Conservation (phyloP, 768 basidiomycete genomes). For the Kwoniella sp. region DNA sequence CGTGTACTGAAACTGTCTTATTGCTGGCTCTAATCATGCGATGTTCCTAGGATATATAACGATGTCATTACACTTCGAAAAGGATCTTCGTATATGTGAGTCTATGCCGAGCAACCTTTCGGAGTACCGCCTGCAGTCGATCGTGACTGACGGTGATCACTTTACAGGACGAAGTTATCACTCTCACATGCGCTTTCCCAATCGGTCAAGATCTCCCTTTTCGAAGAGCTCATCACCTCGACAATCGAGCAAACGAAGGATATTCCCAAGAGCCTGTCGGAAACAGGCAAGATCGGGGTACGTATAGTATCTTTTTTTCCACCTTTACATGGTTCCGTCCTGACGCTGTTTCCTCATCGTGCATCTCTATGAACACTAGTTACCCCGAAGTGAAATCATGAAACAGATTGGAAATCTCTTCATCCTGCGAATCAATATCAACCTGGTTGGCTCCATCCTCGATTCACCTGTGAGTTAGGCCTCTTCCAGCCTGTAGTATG, state of each 20-base stretch:
- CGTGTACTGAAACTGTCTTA: background rate
- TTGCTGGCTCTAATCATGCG: background rate
- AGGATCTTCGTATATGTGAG: slow-evolving; percentile 93
- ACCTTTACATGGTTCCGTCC: too few species aligned
- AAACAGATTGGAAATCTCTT: slow-evolving; percentile 94
- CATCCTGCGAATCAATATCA: slow-evolving; percentile 88
- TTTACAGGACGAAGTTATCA: slow-evolving; percentile 85
- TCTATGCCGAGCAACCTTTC: slow-evolving; percentile 7
- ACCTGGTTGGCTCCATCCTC: slow-evolving; percentile 92
- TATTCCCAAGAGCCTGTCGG: slow-evolving; percentile 87
- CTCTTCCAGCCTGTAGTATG: slow-evolving; percentile 5
- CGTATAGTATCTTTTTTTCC: slow-evolving; percentile 47
- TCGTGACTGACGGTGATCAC: background rate
- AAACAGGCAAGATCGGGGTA: slow-evolving; percentile 87
- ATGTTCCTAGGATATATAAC: slow-evolving; percentile 75
- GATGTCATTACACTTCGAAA: slow-evolving; percentile 91
- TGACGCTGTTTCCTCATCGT: too few species aligned
- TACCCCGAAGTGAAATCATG: slow-evolving; percentile 79
- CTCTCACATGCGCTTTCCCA: slow-evolving; percentile 92
- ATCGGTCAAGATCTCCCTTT: slow-evolving; percentile 96
- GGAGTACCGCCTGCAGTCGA: too few species aligned
- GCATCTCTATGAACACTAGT: slow-evolving; percentile 46
- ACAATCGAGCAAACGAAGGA: slow-evolving; percentile 97
- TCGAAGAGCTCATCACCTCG: slow-evolving; percentile 85
- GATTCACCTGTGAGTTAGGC: slow-evolving; percentile 78